Percentiles rank a stretch among this genome's conserved stretches.
These are phyloP conservation scores for Eucalyptus regnans DNA, from an alignment of 345 rosid species.

Conservation along the genomic window DNA sequence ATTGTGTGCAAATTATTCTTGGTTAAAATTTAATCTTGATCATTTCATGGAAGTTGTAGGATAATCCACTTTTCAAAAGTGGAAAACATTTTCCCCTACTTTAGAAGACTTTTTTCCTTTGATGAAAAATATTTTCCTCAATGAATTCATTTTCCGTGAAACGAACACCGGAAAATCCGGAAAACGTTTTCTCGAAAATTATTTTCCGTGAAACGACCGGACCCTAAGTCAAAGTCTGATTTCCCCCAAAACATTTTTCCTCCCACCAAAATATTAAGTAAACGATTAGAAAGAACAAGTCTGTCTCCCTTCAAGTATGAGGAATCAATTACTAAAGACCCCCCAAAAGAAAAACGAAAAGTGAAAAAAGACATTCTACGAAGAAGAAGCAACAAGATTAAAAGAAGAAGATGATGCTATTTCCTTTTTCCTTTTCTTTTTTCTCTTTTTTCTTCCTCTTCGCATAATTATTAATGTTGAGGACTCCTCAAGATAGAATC, in stretches of 20 bases:
- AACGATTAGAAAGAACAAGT: background rate
- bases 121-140: too few species aligned
- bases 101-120: too few species aligned
- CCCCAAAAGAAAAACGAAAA: background rate
- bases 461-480: background rate
- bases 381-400: background rate
- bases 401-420: background rate
- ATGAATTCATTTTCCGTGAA: too few species aligned
- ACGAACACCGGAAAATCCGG: too few species aligned
- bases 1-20: too few species aligned
- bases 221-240: background rate
- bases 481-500: background rate
- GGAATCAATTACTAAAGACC: background rate
- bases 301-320: background rate
- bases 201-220: too few species aligned
- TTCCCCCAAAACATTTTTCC: background rate
- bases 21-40: too few species aligned
- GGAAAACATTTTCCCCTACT: too few species aligned
- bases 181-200: too few species aligned
- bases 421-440: background rate
- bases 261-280: background rate
- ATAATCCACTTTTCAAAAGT: too few species aligned
- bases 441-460: background rate
- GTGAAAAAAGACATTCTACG: background rate
- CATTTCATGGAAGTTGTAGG: too few species aligned